phyloP scores from a whole-genome alignment of 805 yeast genomes.

The Candida pseudofarinosa region DNA sequence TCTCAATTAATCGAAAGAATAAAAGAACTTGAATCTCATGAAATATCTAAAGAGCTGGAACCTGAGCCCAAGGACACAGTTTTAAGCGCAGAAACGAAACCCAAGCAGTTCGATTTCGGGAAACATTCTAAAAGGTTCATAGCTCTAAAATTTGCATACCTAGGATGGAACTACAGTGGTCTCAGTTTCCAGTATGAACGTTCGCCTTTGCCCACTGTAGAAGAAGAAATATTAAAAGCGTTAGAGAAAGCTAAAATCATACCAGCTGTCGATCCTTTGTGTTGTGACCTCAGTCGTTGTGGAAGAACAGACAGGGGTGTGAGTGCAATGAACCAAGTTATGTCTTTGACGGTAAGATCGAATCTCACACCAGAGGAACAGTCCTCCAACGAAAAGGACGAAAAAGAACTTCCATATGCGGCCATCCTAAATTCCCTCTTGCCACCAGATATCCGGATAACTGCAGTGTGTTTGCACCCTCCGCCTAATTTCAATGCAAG shows the following conservation, averaged over 20 bases:
- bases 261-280: constrained; percentile 52
- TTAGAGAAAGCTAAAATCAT: constrained; percentile 64
- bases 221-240: constrained; percentile 69
- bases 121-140: constrained; percentile 62
- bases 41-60: constrained; percentile 2
- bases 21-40: constrained; percentile 41
- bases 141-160: constrained; percentile 79
- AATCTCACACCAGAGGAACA: constrained; percentile 62
- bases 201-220: constrained; percentile 84
- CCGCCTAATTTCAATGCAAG: constrained; percentile 86
- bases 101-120: constrained; percentile 59
- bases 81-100: constrained; percentile 14
- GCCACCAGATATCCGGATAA: constrained; percentile 80
- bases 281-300: constrained; percentile 78
- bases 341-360: constrained; percentile 75
- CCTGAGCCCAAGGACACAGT: not conserved
- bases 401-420: constrained; percentile 70
- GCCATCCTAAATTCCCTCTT: constrained; percentile 68
- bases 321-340: constrained; percentile 93
- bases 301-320: constrained; percentile 97
- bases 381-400: constrained; percentile 50
- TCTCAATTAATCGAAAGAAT: constrained; percentile 59
- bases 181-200: constrained; percentile 74
- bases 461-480: constrained; percentile 77
- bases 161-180: constrained; percentile 95